These are phyloP conservation scores for Aspergillus ruber DNA, from an alignment of 2,329 filamentous ascomycete species.

Conservation along the genomic window DNA sequence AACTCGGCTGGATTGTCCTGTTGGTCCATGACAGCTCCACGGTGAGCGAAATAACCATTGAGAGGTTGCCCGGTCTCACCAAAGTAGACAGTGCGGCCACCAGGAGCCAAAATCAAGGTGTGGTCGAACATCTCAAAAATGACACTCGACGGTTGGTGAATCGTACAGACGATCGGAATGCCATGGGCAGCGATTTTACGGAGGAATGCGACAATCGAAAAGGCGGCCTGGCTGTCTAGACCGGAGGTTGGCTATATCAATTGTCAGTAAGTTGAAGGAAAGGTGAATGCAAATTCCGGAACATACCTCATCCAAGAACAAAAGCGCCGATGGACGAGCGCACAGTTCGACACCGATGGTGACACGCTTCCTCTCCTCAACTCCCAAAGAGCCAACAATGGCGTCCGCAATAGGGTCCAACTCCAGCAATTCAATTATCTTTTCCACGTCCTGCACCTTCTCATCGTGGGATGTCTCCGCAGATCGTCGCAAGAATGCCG, in stretches of 20 bases:
- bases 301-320: constrained; percentile 49
- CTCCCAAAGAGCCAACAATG: constrained; percentile 52
- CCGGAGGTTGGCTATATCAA: constrained; percentile 45
- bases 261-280: too few relatives aligned
- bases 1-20: neutral
- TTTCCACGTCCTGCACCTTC: constrained; percentile 44
- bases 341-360: constrained; percentile 56
- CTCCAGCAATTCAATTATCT: constrained; percentile 57
- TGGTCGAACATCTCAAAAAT: constrained; percentile 81
- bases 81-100: constrained; percentile 74
- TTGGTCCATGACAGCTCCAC: neutral
- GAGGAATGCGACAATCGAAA: constrained; percentile 52
- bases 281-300: too few relatives aligned
- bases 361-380: constrained; percentile 58
- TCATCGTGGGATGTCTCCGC: constrained; percentile 48
- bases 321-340: constrained; percentile 44
- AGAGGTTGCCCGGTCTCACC: constrained; percentile 48
- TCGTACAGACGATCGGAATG: constrained; percentile 66
- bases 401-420: constrained; percentile 58
- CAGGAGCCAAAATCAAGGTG: constrained; percentile 67
- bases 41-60: neutral
- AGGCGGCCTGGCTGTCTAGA: constrained; percentile 60
- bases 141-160: constrained; percentile 75
- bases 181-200: constrained; percentile 67
- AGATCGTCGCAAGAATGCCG: constrained; percentile 54